Percentiles rank a stretch among this genome's conserved stretches.
Evolutionary conservation across 2,329 filamentous ascomycete genomes (phyloP).

Genomic region (Hirsutella thompsonii): DNA sequence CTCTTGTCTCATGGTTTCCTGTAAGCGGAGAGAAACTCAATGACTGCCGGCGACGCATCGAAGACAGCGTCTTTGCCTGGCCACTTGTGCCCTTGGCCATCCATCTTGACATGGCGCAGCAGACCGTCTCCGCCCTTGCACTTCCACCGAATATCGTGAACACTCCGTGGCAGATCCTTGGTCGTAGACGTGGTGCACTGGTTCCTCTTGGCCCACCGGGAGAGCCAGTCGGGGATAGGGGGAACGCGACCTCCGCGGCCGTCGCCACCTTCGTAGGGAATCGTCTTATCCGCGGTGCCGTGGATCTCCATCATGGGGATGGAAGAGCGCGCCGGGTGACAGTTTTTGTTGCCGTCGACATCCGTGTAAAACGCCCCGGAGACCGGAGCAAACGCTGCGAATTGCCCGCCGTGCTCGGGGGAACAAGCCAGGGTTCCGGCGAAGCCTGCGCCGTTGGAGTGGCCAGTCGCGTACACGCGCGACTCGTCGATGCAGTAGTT

Average conservation of each 20-base stretch:
- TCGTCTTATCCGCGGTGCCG: constrained; percentile 31
- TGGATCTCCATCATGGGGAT: constrained; percentile 37
- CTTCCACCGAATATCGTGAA: constrained; percentile 6
- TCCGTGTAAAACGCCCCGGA: constrained; percentile 29
- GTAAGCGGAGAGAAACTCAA: constrained; percentile 5
- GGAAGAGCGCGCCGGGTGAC: constrained; percentile 23
- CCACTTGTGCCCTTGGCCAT: constrained; percentile 7
- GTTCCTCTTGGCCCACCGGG: constrained; percentile 22
- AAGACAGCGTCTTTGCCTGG: constrained; percentile 3
- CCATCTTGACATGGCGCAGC: constrained; percentile 9
- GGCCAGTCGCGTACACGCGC: constrained; percentile 29
- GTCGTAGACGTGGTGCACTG: constrained; percentile 3
- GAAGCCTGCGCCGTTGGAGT: constrained; percentile 32
- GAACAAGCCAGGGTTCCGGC: constrained; percentile 27
- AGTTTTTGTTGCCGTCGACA: constrained; percentile 12
- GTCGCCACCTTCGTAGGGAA: constrained; percentile 27
- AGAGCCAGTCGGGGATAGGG: constrained; percentile 25
- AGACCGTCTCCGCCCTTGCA: constrained; percentile 6
- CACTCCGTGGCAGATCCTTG: constrained; percentile 2
- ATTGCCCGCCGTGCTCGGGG: constrained; percentile 18
- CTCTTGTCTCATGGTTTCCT: not conserved
- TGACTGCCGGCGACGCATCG: constrained; percentile 3
- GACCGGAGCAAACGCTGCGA: constrained; percentile 27
- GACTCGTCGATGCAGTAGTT: constrained; percentile 25
- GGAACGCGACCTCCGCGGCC: constrained; percentile 29